Evolutionary conservation across 2,329 filamentous ascomycete species (phyloP).

Genomic region (Exophiala xenobiotica): DNA sequence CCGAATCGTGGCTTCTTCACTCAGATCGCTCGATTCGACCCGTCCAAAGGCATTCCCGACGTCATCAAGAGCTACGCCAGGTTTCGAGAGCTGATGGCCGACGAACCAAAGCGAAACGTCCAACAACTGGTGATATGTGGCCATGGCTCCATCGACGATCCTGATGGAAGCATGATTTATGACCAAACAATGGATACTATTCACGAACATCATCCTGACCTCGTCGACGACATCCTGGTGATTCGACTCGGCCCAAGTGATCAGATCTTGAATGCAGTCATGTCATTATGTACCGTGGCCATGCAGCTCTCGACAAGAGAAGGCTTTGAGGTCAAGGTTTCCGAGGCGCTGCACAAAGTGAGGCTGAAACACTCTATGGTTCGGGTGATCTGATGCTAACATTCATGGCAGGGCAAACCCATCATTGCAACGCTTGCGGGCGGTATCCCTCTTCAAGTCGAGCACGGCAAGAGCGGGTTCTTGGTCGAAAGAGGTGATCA

Average conservation of each 20-base stretch:
- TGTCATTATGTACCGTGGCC: conserved; percentile 70
- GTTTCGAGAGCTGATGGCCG: conserved; percentile 62
- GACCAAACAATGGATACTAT: conserved; percentile 69
- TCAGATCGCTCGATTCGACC: conserved; percentile 80
- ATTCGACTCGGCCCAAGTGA: conserved; percentile 77
- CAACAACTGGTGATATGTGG: conserved; percentile 77
- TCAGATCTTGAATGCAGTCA: conserved; percentile 73
- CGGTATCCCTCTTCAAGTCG: conserved; percentile 78
- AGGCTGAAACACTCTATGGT: no score
- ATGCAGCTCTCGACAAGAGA: conserved; percentile 79
- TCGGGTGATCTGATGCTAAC: no score
- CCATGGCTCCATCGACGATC: conserved; percentile 78
- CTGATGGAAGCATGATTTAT: conserved; percentile 70
- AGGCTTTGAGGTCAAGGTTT: conserved; percentile 84
- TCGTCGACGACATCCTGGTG: conserved; percentile 67
- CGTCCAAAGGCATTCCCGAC: conserved; percentile 76
- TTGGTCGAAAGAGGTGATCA: conserved; percentile 70
- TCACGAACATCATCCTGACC: conserved; percentile 60
- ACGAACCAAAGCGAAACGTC: conserved; percentile 48
- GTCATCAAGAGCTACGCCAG: conserved; percentile 74
- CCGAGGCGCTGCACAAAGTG: conserved; percentile 72
- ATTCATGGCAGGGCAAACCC: conserved; percentile 56
- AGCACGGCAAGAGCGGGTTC: conserved; percentile 69
- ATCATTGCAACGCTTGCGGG: conserved; percentile 73
- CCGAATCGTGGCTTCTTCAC: conserved; percentile 68